Conservation (phyloP, 2,329 filamentous ascomycete species). For the Blastomyces emzantsi region DNA sequence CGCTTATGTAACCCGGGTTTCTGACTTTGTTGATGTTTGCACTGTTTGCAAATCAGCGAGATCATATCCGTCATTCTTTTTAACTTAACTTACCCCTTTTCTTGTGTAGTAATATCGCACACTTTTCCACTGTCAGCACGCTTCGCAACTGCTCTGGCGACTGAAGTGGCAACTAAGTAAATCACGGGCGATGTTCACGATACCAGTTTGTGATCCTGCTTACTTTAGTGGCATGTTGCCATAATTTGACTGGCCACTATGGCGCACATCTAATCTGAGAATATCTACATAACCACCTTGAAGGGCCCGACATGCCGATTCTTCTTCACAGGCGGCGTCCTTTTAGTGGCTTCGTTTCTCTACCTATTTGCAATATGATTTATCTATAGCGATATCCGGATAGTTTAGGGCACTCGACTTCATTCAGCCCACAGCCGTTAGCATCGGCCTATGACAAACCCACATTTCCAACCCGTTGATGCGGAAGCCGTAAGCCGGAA, state of each 20-base stretch:
- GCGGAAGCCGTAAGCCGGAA: neutral
- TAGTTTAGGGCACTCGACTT: neutral
- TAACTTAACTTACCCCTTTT: no score
- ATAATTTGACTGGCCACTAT: no score
- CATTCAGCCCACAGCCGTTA: neutral
- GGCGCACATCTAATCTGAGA: neutral
- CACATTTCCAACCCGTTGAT: neutral
- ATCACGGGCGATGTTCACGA: no score
- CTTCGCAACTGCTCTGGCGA: no score
- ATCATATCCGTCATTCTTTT: no score
- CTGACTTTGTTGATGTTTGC: neutral
- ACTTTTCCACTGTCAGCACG: no score
- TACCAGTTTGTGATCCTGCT: no score
- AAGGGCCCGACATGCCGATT: neutral
- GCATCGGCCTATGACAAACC: neutral
- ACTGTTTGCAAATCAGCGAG: neutral
- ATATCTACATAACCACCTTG: neutral
- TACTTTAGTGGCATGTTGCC: no score
- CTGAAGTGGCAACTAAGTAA: no score
- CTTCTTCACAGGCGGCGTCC: neutral
- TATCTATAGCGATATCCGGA: neutral
- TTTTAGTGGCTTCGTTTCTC: neutral
- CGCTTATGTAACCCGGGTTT: neutral
- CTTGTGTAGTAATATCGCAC: no score
- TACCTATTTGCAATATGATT: neutral